phyloP scores from a whole-genome alignment of 345 rosid genomes.

The Melaleuca quinquenervia region DNA sequence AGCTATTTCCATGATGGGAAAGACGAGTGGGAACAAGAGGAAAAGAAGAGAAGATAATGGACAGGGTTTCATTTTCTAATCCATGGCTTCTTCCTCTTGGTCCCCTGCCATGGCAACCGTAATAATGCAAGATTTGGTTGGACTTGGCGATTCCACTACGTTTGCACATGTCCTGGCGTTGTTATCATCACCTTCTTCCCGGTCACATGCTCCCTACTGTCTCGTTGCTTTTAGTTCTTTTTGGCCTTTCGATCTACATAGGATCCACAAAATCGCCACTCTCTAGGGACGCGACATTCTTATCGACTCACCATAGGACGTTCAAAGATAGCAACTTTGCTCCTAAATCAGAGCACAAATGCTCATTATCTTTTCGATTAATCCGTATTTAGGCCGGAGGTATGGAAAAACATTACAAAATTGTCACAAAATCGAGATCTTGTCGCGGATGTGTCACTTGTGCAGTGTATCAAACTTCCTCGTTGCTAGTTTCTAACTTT shows the following conservation, averaged over 20 bases:
- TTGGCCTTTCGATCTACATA: neutral
- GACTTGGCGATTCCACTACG: neutral
- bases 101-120: slow-evolving; percentile 13
- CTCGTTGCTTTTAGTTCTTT: neutral
- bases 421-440: neutral
- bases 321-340: neutral
- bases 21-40: neutral
- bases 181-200: neutral
- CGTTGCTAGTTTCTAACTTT: neutral
- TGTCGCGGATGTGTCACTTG: neutral
- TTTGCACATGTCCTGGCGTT: slow-evolving; percentile 3
- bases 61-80: slow-evolving; percentile 10
- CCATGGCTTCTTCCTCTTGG: slow-evolving; percentile 22
- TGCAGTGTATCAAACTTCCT: neutral
- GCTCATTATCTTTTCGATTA: neutral
- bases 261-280: neutral
- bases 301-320: neutral
- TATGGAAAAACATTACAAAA: neutral
- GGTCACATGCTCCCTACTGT: neutral
- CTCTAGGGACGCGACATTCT: neutral
- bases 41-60: slow-evolving; percentile 11
- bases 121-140: neutral
- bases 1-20: neutral
- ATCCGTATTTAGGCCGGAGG: neutral
- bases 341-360: neutral